Evolutionary conservation across 1,284 basidiomycete genomes (phyloP).

Genomic region (Apiotrichum gamsii): DNA sequence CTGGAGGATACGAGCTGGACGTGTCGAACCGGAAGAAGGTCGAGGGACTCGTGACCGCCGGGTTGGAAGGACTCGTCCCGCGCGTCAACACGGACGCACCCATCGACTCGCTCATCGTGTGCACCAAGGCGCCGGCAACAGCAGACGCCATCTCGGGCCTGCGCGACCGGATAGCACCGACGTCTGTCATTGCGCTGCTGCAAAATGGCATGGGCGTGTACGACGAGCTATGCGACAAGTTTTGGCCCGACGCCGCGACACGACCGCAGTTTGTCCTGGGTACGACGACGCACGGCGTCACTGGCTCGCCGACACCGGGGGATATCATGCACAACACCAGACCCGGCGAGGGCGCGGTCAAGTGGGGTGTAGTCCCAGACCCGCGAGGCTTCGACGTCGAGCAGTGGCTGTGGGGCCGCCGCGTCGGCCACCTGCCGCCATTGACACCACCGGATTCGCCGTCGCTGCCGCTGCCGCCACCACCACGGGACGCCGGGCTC

Average conservation of each 20-base stretch:
- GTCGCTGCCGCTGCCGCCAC: constrained; percentile 50
- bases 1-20: constrained; percentile 25
- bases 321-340: constrained; percentile 55
- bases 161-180: constrained; percentile 58
- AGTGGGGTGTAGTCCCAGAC: constrained; percentile 75
- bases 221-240: constrained; percentile 61
- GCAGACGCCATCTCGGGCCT: constrained; percentile 58
- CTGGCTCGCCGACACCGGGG: constrained; percentile 9
- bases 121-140: constrained; percentile 70
- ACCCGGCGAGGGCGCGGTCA: constrained; percentile 56
- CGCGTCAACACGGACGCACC: constrained; percentile 1
- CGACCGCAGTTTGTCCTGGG: constrained; percentile 84
- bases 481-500: constrained; percentile 50
- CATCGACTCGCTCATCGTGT: constrained; percentile 71
- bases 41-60: background rate
- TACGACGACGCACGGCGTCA: constrained; percentile 70
- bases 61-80: background rate
- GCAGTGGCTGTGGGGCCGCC: constrained; percentile 27
- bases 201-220: constrained; percentile 90
- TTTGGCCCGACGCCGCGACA: constrained; percentile 66
- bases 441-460: constrained; percentile 25
- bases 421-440: constrained; percentile 8
- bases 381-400: constrained; percentile 46
- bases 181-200: constrained; percentile 78
- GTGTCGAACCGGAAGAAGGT: background rate